phyloP scores from a whole-genome alignment of 371 early-diverging fungal species.

The Syncephalastrum racemosum region DNA sequence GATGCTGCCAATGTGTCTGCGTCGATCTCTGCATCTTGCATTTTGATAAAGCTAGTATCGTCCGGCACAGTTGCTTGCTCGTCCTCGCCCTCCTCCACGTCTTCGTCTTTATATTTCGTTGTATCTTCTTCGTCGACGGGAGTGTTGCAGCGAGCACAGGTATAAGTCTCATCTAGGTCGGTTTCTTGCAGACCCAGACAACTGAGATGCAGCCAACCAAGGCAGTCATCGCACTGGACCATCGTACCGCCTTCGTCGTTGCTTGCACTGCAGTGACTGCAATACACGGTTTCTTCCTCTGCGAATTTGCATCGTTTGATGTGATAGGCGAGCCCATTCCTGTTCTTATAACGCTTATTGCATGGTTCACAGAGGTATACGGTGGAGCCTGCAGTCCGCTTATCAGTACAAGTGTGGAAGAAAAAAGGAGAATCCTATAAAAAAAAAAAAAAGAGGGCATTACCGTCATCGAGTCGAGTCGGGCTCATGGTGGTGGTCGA shows the following conservation, averaged over 20 bases:
- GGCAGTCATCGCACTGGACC: constrained; percentile 56
- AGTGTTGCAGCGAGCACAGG: constrained; percentile 45
- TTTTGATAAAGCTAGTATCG: no score
- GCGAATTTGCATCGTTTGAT: constrained; percentile 38
- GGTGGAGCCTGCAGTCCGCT: no score
- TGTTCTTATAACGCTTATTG: constrained; percentile 47
- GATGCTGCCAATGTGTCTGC: no score
- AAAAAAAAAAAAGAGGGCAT: no score
- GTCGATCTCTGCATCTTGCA: no score
- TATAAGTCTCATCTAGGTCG: constrained; percentile 35
- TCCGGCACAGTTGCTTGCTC: neutral
- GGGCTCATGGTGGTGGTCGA: no score
- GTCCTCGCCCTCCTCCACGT: constrained; percentile 13
- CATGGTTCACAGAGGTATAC: constrained; percentile 46
- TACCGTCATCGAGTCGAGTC: no score
- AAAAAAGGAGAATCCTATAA: no score
- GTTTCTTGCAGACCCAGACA: constrained; percentile 42
- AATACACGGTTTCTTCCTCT: no score
- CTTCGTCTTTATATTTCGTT: constrained; percentile 7
- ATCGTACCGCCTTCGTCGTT: constrained; percentile 24
- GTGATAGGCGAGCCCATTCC: constrained; percentile 44
- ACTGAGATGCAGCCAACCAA: constrained; percentile 47
- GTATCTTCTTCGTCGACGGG: constrained; percentile 1
- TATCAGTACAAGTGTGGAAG: no score
- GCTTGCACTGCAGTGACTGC: neutral